Evolutionary conservation across 208 protist genomes (phyloP).

Genomic region (Acanthamoeba quina): DNA sequence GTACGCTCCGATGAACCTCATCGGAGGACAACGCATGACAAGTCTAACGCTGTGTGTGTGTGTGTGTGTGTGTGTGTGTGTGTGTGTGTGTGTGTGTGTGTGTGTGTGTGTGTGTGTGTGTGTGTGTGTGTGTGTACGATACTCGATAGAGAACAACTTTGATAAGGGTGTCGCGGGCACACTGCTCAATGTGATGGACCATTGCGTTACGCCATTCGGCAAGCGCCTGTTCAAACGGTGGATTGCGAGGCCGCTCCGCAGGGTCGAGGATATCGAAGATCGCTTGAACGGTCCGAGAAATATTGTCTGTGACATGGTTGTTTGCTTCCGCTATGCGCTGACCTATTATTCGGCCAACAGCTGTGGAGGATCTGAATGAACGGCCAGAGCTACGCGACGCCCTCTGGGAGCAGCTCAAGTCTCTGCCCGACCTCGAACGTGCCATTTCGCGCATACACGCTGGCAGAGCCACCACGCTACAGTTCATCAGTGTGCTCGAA

Average conservation of each 20-base stretch:
- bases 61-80: too few relatives aligned
- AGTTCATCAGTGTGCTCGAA: slow-evolving; percentile 75
- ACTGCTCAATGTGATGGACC: slow-evolving; percentile 83
- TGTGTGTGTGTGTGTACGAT: background rate
- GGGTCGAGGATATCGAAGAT: slow-evolving; percentile 72
- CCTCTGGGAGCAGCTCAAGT: slow-evolving; percentile 6
- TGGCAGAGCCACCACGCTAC: background rate
- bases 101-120: background rate
- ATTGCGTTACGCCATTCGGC: slow-evolving; percentile 82
- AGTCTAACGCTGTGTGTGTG: background rate
- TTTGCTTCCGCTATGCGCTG: background rate
- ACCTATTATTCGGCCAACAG: background rate
- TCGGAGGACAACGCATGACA: background rate
- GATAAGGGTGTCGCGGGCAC: slow-evolving; percentile 80
- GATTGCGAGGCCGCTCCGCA: slow-evolving; percentile 79
- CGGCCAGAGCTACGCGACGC: slow-evolving; percentile 8
- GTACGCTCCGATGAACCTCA: background rate
- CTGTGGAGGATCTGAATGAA: slow-evolving; percentile 70
- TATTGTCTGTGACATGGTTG: background rate
- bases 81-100: too few relatives aligned
- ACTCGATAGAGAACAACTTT: slow-evolving; percentile 72
- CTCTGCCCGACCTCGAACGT: slow-evolving; percentile 72
- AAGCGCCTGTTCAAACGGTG: slow-evolving; percentile 83
- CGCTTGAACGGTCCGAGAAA: slow-evolving; percentile 57
- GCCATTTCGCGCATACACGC: slow-evolving; percentile 78